Conservation (phyloP, 305 asterid species). For the Fraxinus floribunda region DNA sequence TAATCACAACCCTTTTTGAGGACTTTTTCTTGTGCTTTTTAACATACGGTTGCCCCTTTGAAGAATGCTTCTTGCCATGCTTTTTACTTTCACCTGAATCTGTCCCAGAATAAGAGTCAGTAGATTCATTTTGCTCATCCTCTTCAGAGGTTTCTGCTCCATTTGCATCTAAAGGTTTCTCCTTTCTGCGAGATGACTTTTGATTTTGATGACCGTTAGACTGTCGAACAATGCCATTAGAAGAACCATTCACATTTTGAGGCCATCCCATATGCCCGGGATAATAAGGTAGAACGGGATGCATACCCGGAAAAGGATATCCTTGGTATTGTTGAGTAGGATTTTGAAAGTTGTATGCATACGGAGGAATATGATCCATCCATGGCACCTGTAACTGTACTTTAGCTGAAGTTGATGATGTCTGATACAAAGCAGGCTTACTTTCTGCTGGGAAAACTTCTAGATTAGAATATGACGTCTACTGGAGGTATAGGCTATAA, state of each 20-base stretch:
- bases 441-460: conserved; percentile 40
- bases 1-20: conserved; percentile 74
- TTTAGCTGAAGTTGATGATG: conserved; percentile 36
- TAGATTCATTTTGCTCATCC: conserved; percentile 53
- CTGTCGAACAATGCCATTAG: conserved; percentile 33
- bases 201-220: conserved; percentile 33
- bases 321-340: conserved; percentile 51
- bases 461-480: conserved; percentile 7
- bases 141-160: conserved; percentile 53
- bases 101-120: conserved; percentile 43
- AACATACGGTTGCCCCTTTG: conserved; percentile 37
- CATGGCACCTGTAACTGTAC: conserved; percentile 66
- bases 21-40: conserved; percentile 62
- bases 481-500: neutral
- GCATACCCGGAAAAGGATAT: conserved; percentile 57
- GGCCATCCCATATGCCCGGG: conserved; percentile 68
- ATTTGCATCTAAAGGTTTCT: conserved; percentile 35
- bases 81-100: conserved; percentile 43
- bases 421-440: conserved; percentile 41
- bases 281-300: conserved; percentile 55
- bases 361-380: conserved; percentile 79
- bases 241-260: conserved; percentile 25
- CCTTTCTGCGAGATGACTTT: conserved; percentile 49
- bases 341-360: conserved; percentile 65
- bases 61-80: conserved; percentile 42